Percentiles rank a stretch among this genome's conserved stretches.
Evolutionary conservation across 768 basidiomycete species (phyloP).

Genomic region (Leccinum broughii): DNA sequence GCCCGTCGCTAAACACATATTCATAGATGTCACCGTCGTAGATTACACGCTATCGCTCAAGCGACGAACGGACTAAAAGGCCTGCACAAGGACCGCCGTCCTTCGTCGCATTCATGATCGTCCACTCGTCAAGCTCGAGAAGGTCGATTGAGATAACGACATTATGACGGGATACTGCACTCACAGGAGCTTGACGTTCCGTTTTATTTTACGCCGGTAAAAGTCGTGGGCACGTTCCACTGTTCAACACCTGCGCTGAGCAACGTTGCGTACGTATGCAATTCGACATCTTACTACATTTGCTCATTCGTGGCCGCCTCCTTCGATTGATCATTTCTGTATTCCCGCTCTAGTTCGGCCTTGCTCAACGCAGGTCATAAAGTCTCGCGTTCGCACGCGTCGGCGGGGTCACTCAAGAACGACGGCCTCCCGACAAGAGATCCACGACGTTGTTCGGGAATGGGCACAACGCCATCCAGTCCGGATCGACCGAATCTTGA

Average conservation of each 20-base stretch:
- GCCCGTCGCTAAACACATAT: too few species aligned
- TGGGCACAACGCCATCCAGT: conserved; percentile 85
- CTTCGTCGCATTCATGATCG: too few species aligned
- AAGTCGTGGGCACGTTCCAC: conserved; percentile 80
- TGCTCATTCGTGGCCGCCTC: neutral
- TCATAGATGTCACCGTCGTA: too few species aligned
- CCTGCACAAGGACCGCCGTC: too few species aligned
- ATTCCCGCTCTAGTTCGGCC: conserved; percentile 61
- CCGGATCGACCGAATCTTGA: conserved; percentile 77
- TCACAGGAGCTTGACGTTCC: conserved; percentile 69
- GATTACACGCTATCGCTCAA: too few species aligned
- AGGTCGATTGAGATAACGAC: too few species aligned
- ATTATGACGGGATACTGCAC: neutral
- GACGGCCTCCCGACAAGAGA: conserved; percentile 62
- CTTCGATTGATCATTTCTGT: neutral
- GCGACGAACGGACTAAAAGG: too few species aligned
- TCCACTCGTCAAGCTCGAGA: too few species aligned
- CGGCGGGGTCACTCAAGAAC: conserved; percentile 89
- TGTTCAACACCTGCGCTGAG: conserved; percentile 73
- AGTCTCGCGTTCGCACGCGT: conserved; percentile 90
- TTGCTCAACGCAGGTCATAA: conserved; percentile 82
- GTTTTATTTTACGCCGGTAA: conserved; percentile 88
- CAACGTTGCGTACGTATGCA: conserved; percentile 64
- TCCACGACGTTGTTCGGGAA: conserved; percentile 84
- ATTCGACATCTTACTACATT: neutral